Base-by-base conservation (phyloP, 2,329 filamentous ascomycete genomes). In the Chrysoporthe austroafricana region DNA sequence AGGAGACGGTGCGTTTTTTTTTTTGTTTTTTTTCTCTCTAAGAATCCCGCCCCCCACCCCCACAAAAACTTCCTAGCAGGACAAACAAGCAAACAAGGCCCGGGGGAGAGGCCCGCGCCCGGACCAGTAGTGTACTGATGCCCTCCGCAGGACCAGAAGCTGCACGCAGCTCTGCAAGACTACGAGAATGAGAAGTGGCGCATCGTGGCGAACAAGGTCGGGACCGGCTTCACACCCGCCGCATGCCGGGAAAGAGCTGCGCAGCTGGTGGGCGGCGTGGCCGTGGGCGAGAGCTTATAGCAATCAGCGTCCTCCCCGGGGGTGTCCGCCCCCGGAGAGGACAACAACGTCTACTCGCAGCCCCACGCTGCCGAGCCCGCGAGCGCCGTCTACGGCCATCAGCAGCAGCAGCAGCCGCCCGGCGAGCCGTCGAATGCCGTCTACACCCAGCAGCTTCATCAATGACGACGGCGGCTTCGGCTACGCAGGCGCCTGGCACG, bases 111-210 rank as follows among this genome's bases (percentile, higher is more conserved):
- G 2, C 26, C 26, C 26, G 26, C 26, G 26, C 26, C 26, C 26
- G 26, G 26, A 26, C 26, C 0, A 26, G 26, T 26, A 26, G 26
- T 26, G 26, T 32, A 54, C 50, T 54, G 50, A 54, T 26, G 21
- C 21, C 11, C 50, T 16, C 4, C 11, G 48, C 76, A 95, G 92
- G 89, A 94, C 73, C 86, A 91, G 78, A 93, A 92, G 78, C 87
- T 96, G 73, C 90, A 88, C 70, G 88, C 85, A 66, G 91, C 92
- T 5, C 86, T 95, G 72, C 88, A 91, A 76, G 92, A 95, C 78
- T 95, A 95, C 82, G 92, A 96, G 76, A 92, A 91, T 80, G 94
- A 97, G 78, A 93, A 93, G 77, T 97, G 94, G 94, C 91, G 93
- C 73, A 93, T 96, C 75, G 90, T 97, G 70, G 91, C 94, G 69